phyloP scores from a whole-genome alignment of 1,284 basidiomycete genomes.

The Tausonia pullulans region DNA sequence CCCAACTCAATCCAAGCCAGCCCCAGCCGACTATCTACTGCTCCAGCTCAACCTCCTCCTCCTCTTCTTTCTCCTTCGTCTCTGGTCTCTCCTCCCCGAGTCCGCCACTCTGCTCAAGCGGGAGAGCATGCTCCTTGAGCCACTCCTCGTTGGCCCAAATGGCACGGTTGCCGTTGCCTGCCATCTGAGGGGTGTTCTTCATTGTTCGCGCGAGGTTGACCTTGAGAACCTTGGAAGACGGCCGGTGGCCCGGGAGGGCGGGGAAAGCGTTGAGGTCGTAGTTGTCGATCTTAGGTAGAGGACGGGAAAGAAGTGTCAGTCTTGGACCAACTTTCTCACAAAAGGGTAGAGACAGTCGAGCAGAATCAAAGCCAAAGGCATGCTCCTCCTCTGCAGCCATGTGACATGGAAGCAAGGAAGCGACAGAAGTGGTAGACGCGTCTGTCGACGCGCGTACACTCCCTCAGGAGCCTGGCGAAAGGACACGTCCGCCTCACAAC shows the following conservation, averaged over 20 bases:
- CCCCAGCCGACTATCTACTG: not conserved
- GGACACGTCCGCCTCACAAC: too few relatives aligned
- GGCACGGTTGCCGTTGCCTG: too few relatives aligned
- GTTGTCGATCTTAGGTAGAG: conserved; percentile 11
- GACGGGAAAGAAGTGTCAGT: not conserved
- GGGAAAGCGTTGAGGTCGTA: conserved; percentile 17
- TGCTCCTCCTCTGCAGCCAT: not conserved
- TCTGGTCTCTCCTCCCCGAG: conserved; percentile 3
- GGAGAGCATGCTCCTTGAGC: conserved; percentile 12
- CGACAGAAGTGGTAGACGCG: not conserved
- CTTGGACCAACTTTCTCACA: not conserved
- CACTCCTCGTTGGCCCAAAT: conserved; percentile 8
- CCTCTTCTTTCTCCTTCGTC: not conserved
- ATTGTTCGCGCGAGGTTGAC: conserved; percentile 11
- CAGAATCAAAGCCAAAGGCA: not conserved
- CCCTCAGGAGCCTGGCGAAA: too few relatives aligned
- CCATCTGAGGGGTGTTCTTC: not conserved
- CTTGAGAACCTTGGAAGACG: conserved; percentile 4
- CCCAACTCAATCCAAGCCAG: too few relatives aligned
- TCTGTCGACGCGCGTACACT: not conserved
- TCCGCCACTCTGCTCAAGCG: conserved; percentile 2
- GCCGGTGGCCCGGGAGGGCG: not conserved
- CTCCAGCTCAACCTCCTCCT: conserved; percentile 7
- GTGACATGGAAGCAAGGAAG: not conserved
- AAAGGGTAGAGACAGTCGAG: not conserved